These are phyloP conservation scores for Penicillium decumbens DNA, from an alignment of 2,329 filamentous ascomycete species.

Conservation along the genomic window DNA sequence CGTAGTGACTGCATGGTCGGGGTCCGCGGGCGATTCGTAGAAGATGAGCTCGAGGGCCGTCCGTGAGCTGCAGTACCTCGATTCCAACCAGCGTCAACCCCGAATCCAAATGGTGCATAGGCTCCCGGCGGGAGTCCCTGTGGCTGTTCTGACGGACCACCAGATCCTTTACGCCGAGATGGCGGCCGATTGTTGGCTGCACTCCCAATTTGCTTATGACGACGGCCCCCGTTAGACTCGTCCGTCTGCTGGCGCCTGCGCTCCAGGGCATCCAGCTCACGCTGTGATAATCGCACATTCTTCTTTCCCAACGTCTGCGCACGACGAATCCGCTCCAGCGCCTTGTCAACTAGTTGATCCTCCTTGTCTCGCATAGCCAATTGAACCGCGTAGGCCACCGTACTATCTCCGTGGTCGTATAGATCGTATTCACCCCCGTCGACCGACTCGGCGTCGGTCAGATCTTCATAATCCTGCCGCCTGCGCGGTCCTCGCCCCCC, in stretches of 20 bases:
- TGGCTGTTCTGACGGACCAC: slow-evolving; percentile 12
- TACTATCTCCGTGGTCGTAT: slow-evolving; percentile 49
- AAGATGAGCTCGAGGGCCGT: slow-evolving; percentile 34
- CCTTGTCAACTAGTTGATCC: slow-evolving; percentile 70
- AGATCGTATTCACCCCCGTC: slow-evolving; percentile 50
- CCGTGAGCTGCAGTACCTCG: slow-evolving; percentile 43
- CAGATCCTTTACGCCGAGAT: slow-evolving; percentile 17
- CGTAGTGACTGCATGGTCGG: slow-evolving; percentile 40
- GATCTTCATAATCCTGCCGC: slow-evolving; percentile 43
- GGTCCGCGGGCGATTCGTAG: slow-evolving; percentile 42
- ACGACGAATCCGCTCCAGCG: slow-evolving; percentile 72
- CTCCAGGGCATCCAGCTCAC: slow-evolving; percentile 77
- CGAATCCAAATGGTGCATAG: slow-evolving; percentile 30
- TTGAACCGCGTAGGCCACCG: slow-evolving; percentile 47
- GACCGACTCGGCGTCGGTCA: slow-evolving; percentile 42
- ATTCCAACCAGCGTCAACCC: slow-evolving; percentile 47
- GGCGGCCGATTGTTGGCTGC: slow-evolving; percentile 19
- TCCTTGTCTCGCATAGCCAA: slow-evolving; percentile 62
- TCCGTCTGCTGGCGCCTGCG: slow-evolving; percentile 57
- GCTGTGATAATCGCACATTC: slow-evolving; percentile 73
- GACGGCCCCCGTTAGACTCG: slow-evolving; percentile 15
- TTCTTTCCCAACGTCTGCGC: slow-evolving; percentile 70
- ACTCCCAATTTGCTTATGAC: slow-evolving; percentile 23
- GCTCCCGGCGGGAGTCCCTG: slow-evolving; percentile 15
- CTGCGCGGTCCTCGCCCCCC: slow-evolving; percentile 36